phyloP scores from a whole-genome alignment of 2,329 filamentous ascomycete genomes.

The Calonectria pteridis region DNA sequence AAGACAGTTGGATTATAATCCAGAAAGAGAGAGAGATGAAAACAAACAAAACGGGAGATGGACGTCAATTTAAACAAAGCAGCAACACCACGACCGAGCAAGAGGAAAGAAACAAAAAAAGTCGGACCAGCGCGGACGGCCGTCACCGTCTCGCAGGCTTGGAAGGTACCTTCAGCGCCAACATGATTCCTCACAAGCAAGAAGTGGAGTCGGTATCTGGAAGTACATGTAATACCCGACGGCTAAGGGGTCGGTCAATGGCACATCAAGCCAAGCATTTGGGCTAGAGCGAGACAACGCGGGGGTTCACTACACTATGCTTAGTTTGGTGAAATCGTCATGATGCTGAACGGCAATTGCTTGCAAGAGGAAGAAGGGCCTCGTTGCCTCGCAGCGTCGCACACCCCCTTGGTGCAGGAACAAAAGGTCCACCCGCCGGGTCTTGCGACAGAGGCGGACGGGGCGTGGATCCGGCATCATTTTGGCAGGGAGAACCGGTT shows the following conservation, averaged over 20 bases:
- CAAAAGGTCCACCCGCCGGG: slow-evolving; percentile 34
- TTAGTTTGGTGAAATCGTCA: slow-evolving; percentile 40
- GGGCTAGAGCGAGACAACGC: slow-evolving; percentile 37
- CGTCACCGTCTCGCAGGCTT: slow-evolving; percentile 32
- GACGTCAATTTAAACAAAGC: slow-evolving; percentile 21
- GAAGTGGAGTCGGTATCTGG: slow-evolving; percentile 40
- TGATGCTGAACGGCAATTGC: slow-evolving; percentile 30
- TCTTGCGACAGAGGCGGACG: too few relatives aligned
- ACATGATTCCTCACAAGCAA: slow-evolving; percentile 37
- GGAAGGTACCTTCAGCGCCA: slow-evolving; percentile 41
- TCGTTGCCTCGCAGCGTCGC: background rate
- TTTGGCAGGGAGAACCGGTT: slow-evolving; percentile 5
- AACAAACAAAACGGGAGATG: too few relatives aligned
- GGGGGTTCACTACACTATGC: slow-evolving; percentile 41
- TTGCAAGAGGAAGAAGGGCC: slow-evolving; percentile 28
- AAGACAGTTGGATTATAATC: slow-evolving; percentile 1
- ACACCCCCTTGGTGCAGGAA: slow-evolving; percentile 28
- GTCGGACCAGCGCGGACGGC: slow-evolving; percentile 11
- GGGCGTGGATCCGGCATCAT: slow-evolving; percentile 10
- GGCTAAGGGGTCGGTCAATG: slow-evolving; percentile 21
- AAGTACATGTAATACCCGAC: slow-evolving; percentile 29
- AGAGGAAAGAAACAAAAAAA: slow-evolving; percentile 1
- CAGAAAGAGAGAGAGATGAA: background rate
- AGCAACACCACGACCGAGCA: background rate
- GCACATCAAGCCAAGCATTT: slow-evolving; percentile 17